phyloP scores from a whole-genome alignment of 148 eudicot species.

The Vaccinium macrocarpon region DNA sequence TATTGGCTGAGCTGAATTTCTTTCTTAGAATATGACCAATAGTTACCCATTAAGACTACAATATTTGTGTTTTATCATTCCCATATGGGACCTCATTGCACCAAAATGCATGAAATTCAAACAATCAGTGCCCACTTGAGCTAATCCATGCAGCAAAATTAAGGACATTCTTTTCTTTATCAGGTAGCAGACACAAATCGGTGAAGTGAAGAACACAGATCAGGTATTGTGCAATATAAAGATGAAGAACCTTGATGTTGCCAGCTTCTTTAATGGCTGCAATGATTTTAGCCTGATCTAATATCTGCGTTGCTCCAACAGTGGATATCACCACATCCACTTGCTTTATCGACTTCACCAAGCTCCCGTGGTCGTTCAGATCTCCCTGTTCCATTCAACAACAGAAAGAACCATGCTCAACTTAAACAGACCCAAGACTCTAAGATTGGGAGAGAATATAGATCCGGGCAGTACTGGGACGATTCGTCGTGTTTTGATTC shows the following conservation, averaged over 20 bases:
- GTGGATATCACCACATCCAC: conserved; percentile 33
- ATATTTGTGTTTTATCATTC: too few relatives aligned
- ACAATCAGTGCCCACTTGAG: neutral
- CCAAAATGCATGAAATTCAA: neutral
- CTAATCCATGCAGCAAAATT: neutral
- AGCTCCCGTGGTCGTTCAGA: conserved; percentile 24
- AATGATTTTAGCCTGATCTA: conserved; percentile 25
- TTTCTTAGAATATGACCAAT: neutral
- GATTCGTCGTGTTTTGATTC: neutral
- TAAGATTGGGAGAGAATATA: neutral
- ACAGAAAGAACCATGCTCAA: neutral
- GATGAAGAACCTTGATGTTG: conserved; percentile 18
- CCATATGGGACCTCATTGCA: neutral
- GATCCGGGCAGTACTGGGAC: neutral
- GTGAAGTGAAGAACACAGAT: neutral
- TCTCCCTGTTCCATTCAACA: conserved; percentile 24
- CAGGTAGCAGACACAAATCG: neutral
- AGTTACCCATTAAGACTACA: neutral
- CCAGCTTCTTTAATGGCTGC: conserved; percentile 32
- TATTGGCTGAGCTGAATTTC: neutral
- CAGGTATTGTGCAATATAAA: neutral
- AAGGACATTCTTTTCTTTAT: neutral
- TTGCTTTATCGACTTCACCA: conserved; percentile 30
- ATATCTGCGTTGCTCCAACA: conserved; percentile 7
- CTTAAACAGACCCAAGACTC: neutral